Base-by-base conservation (phyloP, 2,329 filamentous ascomycete genomes). In the Scleromitrula shiraiana region DNA sequence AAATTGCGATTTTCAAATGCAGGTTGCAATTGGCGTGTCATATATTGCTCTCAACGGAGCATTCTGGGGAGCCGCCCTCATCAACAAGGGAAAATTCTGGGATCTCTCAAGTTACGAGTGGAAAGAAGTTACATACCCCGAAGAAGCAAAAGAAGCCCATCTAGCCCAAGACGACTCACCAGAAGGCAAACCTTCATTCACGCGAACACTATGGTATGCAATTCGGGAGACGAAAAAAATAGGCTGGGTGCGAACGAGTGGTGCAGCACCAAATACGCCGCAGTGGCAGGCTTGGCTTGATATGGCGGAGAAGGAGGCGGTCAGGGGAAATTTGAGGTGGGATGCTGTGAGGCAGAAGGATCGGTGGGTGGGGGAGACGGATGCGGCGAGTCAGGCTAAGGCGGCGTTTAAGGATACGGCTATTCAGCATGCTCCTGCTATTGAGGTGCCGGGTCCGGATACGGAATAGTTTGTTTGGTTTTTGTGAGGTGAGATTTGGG, bases 21-120 rank as follows among this genome's bases (percentile, higher is more conserved):
- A 83, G 62, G 71, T 76, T 8, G 72, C 78, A 9, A 76, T 82
- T 50, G 77, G 76, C 6, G 67, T 64, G 2, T 68, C 71, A 1
- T 83, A 83, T 54, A 75, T 83, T 46, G 53, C 74, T 4, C 68
- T 83, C 41, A 83, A 83, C 51, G 74, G 72, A 8, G 60, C 76
- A 0, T 82, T 81, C 60, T 83, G 78, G 78, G 52, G 48, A 1
- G 51, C 56, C 4, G 60, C 62, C 2, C 49, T 64, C 2, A 45
- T 63, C 19, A 59, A 74, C 0, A 69, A 69, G 22, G 57, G 62
- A 0, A 64, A 65, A 41, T 77, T 79, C 54, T 82, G 78, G 78
- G 74, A 82, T 54, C 62, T 81, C n/a, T 69, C 67, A 6, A 68
- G 72, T 20, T 82, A 80, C 57, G 51, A 67, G 0, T 67, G 67